phyloP scores from a whole-genome alignment of 306 rosid genomes.

The Betula pendula region DNA sequence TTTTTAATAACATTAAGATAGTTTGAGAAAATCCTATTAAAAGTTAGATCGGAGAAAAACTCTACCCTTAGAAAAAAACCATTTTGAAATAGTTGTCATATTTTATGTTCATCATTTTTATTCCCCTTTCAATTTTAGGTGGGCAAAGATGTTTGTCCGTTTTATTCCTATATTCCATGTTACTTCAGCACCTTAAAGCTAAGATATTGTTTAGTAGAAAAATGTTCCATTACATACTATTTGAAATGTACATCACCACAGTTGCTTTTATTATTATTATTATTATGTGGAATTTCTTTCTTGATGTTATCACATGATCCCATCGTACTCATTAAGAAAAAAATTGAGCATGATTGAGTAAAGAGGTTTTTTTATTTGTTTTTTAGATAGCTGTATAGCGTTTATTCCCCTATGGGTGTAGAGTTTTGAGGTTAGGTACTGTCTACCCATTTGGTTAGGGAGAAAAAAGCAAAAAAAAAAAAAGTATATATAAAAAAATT shows the following conservation, averaged over 20 bases:
- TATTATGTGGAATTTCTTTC: neutral
- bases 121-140: neutral
- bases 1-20: too few relatives aligned
- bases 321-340: neutral
- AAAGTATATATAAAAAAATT: too few relatives aligned
- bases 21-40: too few relatives aligned
- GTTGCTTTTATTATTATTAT: too few relatives aligned
- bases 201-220: too few relatives aligned
- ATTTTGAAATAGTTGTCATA: too few relatives aligned
- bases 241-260: neutral
- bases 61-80: too few relatives aligned
- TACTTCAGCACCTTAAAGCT: neutral
- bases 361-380: neutral
- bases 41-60: too few relatives aligned
- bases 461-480: too few relatives aligned
- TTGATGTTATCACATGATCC: neutral
- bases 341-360: neutral
- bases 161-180: neutral
- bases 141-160: neutral
- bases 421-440: neutral
- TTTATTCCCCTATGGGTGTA: neutral
- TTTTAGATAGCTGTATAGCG: too few relatives aligned
- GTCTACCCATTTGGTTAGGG: neutral
- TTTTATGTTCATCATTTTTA: neutral
- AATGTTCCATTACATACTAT: neutral